phyloP scores from a whole-genome alignment of 2,329 filamentous ascomycete species.

The Sclerotinia glacialis region DNA sequence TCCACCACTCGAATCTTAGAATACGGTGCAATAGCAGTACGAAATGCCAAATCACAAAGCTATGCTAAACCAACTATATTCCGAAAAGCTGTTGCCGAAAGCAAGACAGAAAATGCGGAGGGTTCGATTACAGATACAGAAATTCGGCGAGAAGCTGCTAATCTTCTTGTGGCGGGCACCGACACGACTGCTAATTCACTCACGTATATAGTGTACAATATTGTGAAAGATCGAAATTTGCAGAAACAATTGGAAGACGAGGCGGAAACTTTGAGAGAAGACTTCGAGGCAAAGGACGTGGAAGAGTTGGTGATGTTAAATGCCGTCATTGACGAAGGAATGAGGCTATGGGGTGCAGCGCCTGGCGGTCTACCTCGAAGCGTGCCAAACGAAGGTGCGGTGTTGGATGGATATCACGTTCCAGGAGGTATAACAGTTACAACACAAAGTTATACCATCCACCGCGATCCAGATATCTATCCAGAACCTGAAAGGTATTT shows the following conservation, averaged over 20 bases:
- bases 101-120: neutral
- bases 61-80: neutral
- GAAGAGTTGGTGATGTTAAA: conserved; percentile 37
- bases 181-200: conserved; percentile 21
- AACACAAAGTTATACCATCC: conserved; percentile 43
- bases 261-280: neutral
- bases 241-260: conserved; percentile 4
- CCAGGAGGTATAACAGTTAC: conserved; percentile 39
- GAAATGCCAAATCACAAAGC: conserved; percentile 34
- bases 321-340: conserved; percentile 40
- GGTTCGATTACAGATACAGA: neutral
- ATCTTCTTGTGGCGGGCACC: conserved; percentile 14
- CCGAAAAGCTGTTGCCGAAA: conserved; percentile 1
- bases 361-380: conserved; percentile 37
- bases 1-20: accelerated
- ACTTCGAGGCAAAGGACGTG: conserved; percentile 22
- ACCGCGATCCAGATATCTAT: conserved; percentile 41
- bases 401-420: conserved; percentile 38
- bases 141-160: neutral
- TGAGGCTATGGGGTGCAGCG: conserved; percentile 41
- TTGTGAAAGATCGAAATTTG: neutral
- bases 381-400: conserved; percentile 35
- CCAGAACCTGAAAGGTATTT: conserved; percentile 33
- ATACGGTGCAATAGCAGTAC: neutral
- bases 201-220: conserved; percentile 12